Percentiles rank a stretch among this genome's conserved stretches.
Conservation (phyloP, 331 rosid species). For the Rosa hybrid region DNA sequence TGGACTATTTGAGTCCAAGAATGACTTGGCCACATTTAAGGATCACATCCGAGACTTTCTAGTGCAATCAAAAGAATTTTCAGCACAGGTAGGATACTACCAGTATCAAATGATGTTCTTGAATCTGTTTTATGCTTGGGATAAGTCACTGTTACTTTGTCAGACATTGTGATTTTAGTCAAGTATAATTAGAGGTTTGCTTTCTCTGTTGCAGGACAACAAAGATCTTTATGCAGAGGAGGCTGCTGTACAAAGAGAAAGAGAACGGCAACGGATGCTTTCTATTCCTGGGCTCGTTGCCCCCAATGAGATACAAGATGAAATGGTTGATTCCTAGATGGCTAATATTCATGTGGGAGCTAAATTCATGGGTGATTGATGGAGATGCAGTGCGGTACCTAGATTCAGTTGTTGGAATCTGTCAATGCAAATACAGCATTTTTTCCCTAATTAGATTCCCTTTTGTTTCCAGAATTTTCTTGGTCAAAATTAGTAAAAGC, state of each 20-base stretch:
- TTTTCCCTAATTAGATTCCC: conserved; percentile 42
- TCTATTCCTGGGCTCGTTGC: conserved; percentile 99
- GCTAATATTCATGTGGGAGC: conserved; percentile 30
- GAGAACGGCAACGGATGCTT: conserved; percentile 93
- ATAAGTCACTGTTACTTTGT: not conserved
- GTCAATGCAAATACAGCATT: conserved; percentile 41
- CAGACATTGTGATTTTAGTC: not conserved
- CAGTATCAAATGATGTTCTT: not conserved
- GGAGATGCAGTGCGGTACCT: conserved; percentile 38
- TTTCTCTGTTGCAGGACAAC: conserved; percentile 67
- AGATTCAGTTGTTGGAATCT: conserved; percentile 41
- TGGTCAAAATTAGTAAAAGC: conserved; percentile 45
- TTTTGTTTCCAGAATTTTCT: conserved; percentile 43
- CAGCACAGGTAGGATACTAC: conserved; percentile 74
- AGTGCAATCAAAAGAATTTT: conserved; percentile 94
- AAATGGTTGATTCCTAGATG: conserved; percentile 86
- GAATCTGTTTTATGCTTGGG: not conserved
- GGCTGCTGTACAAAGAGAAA: conserved; percentile 95
- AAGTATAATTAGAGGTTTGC: not conserved
- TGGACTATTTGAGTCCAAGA: conserved; percentile 79
- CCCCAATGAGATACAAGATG: conserved; percentile 95
- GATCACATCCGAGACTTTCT: conserved; percentile 88
- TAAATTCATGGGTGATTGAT: conserved; percentile 37
- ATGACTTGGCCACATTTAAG: conserved; percentile 73
- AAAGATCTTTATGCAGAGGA: conserved; percentile 98